These are phyloP conservation scores for Cercophora samala DNA, from an alignment of 495 filamentous ascomycete species.

Conservation along the genomic window DNA sequence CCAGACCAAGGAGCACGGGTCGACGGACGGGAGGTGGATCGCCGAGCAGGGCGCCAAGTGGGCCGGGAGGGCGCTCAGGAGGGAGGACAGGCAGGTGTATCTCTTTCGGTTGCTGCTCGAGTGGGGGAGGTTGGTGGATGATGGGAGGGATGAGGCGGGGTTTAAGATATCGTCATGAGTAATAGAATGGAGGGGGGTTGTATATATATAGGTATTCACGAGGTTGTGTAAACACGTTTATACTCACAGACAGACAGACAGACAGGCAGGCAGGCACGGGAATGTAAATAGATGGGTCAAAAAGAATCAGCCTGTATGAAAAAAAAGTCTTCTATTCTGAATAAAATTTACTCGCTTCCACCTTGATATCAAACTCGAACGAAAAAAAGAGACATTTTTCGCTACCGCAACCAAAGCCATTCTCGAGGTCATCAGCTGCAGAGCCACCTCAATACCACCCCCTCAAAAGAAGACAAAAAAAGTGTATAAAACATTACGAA, in stretches of 20 bases:
- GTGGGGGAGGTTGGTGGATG: conserved; percentile 65
- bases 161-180: conserved; percentile 33
- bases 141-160: conserved; percentile 56
- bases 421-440: no score
- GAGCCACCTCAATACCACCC: no score
- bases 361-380: neutral
- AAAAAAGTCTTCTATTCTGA: neutral
- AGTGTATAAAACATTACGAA: conserved; percentile 1
- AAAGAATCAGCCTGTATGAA: neutral
- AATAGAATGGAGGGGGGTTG: neutral
- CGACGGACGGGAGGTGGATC: conserved; percentile 53
- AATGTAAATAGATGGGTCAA: neutral
- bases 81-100: conserved; percentile 82
- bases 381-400: conserved; percentile 2
- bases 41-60: conserved; percentile 64
- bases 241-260: no score
- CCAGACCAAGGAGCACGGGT: conserved; percentile 42
- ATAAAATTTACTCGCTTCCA: neutral
- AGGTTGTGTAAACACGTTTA: no score
- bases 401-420: neutral
- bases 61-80: conserved; percentile 62
- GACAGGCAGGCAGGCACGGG: no score
- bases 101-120: conserved; percentile 74
- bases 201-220: no score
- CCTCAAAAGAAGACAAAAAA: conserved; percentile 3